Conservation (phyloP, 257 asterid species). For the Linderniella brevidens region DNA sequence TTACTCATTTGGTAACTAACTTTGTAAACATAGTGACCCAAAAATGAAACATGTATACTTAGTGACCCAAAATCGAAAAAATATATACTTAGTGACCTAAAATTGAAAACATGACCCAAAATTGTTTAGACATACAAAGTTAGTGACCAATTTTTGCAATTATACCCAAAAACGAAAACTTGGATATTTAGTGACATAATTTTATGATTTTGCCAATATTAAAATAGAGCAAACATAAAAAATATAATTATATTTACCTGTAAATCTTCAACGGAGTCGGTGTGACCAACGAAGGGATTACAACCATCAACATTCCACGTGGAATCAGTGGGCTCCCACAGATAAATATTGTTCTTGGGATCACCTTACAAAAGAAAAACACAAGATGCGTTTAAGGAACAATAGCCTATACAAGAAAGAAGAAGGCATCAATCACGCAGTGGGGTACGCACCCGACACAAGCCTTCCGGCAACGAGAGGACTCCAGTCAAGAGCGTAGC, state of each 20-base stretch:
- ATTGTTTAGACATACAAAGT: too few relatives aligned
- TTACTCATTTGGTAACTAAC: too few relatives aligned
- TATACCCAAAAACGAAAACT: too few relatives aligned
- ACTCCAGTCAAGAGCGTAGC: constrained; percentile 91
- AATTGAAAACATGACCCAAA: too few relatives aligned
- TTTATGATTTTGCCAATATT: too few relatives aligned
- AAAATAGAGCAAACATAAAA: not conserved
- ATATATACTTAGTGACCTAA: too few relatives aligned
- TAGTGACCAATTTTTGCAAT: too few relatives aligned
- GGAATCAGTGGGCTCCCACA: constrained; percentile 84
- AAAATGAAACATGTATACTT: too few relatives aligned
- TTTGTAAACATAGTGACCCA: too few relatives aligned
- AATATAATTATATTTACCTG: constrained; percentile 23
- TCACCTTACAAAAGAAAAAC: constrained; percentile 28
- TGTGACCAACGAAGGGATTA: constrained; percentile 36
- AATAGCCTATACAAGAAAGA: not conserved
- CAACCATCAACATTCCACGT: constrained; percentile 68
- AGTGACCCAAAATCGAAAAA: too few relatives aligned
- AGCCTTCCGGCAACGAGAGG: constrained; percentile 89
- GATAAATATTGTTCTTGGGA: constrained; percentile 64
- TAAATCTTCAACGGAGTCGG: constrained; percentile 80
- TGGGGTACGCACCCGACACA: constrained; percentile 39
- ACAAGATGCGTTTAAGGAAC: not conserved
- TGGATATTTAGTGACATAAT: too few relatives aligned
- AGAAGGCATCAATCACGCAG: constrained; percentile 11